Percentiles rank a stretch among this genome's conserved stretches.
These are phyloP conservation scores for Iris pallida DNA, from an alignment of 116 monocot species.

Conservation along the genomic window DNA sequence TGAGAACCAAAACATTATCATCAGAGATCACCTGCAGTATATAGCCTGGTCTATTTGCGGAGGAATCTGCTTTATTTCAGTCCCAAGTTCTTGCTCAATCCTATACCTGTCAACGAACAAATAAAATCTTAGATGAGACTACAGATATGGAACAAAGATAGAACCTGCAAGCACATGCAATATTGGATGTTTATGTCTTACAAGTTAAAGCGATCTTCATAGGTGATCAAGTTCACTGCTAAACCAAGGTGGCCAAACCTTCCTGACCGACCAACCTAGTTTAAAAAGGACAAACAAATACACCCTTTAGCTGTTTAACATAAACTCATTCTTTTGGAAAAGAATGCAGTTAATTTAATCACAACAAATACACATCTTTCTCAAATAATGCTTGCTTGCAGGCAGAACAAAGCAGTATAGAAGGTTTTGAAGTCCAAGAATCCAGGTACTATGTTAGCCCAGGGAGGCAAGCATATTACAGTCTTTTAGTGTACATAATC, in stretches of 20 bases:
- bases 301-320: too few species aligned
- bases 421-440: too few species aligned
- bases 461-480: too few species aligned
- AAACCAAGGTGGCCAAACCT: conserved; percentile 92
- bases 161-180: not conserved
- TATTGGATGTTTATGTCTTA: conserved; percentile 19
- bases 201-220: conserved; percentile 89
- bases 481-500: too few species aligned
- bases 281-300: not conserved
- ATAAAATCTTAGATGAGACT: not conserved
- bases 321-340: too few species aligned
- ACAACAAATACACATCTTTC: too few species aligned
- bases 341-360: too few species aligned
- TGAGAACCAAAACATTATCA: not conserved
- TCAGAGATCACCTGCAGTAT: conserved; percentile 48
- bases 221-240: conserved; percentile 87
- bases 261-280: conserved; percentile 87
- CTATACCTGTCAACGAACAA: conserved; percentile 30
- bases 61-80: conserved; percentile 71
- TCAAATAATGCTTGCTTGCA: too few species aligned
- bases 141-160: not conserved
- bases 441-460: too few species aligned
- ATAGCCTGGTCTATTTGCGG: conserved; percentile 64
- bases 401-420: too few species aligned
- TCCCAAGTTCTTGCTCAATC: conserved; percentile 75